A percentile compares a stretch with the other conserved stretches of the same genome.
Conservation (phyloP, 129 eudicot species). For the Escallonia herrerae region DNA sequence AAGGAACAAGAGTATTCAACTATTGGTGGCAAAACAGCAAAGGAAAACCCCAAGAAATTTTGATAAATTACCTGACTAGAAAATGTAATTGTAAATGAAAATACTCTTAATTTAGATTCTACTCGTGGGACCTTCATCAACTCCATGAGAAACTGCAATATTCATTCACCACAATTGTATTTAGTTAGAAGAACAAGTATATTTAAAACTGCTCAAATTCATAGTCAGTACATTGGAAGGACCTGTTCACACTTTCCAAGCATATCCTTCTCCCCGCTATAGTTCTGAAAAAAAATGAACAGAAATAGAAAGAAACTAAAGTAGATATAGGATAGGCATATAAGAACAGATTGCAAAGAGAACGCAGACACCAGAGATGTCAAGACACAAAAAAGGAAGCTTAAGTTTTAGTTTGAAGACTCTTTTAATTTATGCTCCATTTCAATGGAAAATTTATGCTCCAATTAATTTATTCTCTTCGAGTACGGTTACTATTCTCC, state of each 20-base stretch:
- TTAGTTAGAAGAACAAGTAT: constrained; percentile 11
- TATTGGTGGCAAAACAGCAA: not conserved
- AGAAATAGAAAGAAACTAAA: not conserved
- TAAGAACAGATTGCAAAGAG: too few relatives aligned
- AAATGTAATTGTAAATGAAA: constrained; percentile 80
- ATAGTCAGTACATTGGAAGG: constrained; percentile 3
- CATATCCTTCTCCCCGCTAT: constrained; percentile 80
- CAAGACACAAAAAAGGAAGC: too few relatives aligned
- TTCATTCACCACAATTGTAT: constrained; percentile 14
- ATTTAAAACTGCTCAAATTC: not conserved
- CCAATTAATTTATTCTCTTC: too few relatives aligned
- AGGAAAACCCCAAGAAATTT: constrained; percentile 2
- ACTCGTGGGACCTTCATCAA: constrained; percentile 98
- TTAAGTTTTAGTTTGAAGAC: too few relatives aligned
- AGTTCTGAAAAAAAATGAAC: constrained; percentile 47
- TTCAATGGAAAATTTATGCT: too few relatives aligned
- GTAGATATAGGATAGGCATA: not conserved
- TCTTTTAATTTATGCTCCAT: too few relatives aligned
- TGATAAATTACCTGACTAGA: constrained; percentile 55
- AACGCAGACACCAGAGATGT: too few relatives aligned
- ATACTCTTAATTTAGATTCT: constrained; percentile 89
- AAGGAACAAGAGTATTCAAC: not conserved
- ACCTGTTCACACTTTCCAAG: constrained; percentile 99
- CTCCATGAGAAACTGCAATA: constrained; percentile 88
- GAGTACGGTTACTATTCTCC: too few relatives aligned